Evolutionary conservation across 2,329 filamentous ascomycete genomes (phyloP).

Genomic region (Aspergillus fijiensis): DNA sequence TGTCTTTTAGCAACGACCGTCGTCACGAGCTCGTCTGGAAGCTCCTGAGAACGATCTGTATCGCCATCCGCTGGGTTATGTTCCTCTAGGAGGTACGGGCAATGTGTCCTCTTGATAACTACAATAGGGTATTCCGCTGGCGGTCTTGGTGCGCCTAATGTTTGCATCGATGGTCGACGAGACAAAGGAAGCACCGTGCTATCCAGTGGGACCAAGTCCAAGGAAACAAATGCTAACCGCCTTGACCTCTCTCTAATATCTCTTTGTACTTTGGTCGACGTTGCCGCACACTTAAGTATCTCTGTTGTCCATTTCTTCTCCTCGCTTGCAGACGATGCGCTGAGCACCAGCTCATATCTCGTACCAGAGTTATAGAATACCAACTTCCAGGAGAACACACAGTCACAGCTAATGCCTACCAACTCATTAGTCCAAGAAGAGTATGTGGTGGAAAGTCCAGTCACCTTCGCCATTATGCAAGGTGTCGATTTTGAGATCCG

Average conservation of each 20-base stretch:
- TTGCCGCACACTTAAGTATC: conserved; percentile 55
- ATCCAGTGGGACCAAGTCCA: conserved; percentile 73
- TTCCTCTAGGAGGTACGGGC: conserved; percentile 57
- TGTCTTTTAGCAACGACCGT: conserved; percentile 71
- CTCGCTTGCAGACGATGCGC: conserved; percentile 78
- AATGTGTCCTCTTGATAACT: conserved; percentile 81
- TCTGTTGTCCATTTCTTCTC: conserved; percentile 75
- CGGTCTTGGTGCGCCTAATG: conserved; percentile 70
- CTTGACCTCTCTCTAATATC: conserved; percentile 36
- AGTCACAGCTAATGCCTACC: conserved; percentile 79
- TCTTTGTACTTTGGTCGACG: conserved; percentile 52
- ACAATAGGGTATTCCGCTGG: conserved; percentile 71
- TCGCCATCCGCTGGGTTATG: conserved; percentile 49
- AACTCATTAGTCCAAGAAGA: conserved; percentile 12
- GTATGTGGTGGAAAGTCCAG: background rate
- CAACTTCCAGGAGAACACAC: conserved; percentile 88
- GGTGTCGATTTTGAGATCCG: conserved; percentile 39
- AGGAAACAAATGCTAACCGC: conserved; percentile 48
- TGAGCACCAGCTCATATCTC: conserved; percentile 81
- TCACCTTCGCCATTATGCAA: conserved; percentile 36
- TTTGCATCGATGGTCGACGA: conserved; percentile 69
- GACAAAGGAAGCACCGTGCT: conserved; percentile 62
- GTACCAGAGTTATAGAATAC: conserved; percentile 75
- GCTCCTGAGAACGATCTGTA: conserved; percentile 76
- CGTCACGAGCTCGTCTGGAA: conserved; percentile 67